These are phyloP conservation scores for Rosa hybrid DNA, from an alignment of 331 rosid species.

Conservation along the genomic window DNA sequence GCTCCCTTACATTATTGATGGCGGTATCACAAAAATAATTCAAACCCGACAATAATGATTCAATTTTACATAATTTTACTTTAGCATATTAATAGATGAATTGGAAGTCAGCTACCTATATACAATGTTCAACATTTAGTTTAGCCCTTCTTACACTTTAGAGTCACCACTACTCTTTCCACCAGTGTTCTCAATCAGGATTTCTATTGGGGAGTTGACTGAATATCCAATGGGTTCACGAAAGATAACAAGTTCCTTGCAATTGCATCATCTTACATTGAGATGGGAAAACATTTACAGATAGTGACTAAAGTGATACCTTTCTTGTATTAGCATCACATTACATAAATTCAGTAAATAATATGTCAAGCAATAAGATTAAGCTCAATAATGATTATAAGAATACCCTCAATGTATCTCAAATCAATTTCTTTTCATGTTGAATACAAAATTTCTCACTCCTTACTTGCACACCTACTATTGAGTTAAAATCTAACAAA, in stretches of 20 bases:
- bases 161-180: too few relatives aligned
- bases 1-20: too few relatives aligned
- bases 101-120: too few relatives aligned
- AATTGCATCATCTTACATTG: neutral
- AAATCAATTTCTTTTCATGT: neutral
- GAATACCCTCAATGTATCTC: neutral
- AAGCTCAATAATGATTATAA: neutral
- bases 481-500: too few relatives aligned
- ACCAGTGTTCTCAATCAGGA: too few relatives aligned
- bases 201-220: neutral
- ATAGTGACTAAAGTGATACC: neutral
- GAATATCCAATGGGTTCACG: neutral
- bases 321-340: neutral
- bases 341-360: neutral
- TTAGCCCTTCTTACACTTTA: too few relatives aligned
- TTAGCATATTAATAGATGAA: too few relatives aligned
- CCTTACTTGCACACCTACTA: neutral
- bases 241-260: neutral
- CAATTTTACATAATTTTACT: too few relatives aligned
- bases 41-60: too few relatives aligned
- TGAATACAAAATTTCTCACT: conserved; percentile 2
- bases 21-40: too few relatives aligned
- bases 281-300: neutral
- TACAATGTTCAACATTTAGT: too few relatives aligned
- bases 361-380: neutral